Base-by-base conservation (phyloP, 2,329 filamentous ascomycete species). In the Ascochyta clinopodiicola region DNA sequence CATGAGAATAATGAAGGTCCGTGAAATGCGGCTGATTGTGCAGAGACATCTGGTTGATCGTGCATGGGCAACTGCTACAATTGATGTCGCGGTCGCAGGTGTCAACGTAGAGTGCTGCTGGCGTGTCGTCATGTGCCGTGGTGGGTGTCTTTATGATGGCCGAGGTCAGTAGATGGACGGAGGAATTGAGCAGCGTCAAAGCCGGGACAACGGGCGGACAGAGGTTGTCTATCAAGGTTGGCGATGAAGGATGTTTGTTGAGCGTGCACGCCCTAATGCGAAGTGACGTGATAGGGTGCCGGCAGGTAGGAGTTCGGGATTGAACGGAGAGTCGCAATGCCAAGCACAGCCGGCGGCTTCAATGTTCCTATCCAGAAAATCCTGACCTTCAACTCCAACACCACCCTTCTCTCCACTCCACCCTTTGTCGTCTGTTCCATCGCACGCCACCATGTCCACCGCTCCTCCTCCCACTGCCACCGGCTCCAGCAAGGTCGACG, bases 401-500 rank as follows among this genome's bases (percentile, higher is more conserved):
- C 59, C 57, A 59, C 49, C 62, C 57, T 53, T 50, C 56, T 67
- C 70, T 73, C 70, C 69, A 58, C 67, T 70, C 68, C 52, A 27
- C 56, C 60, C 47, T 53, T 57, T 49, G 50, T 67, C 57, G 54
- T 57, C 44, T 21, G 47, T 51, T 40, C 46, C 52, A 55, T 59
- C 55, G 54, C 32, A 36, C 49, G 31, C 42, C 55, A 53, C 40
- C 17, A 74, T 73, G 71, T 59, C 71, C 57, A 70, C 70, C 62
- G 52, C 60, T 53, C 67, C 76, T 61, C 79, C 80, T 51, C 77
- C 79, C 42, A 72, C 77, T 59, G 78, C 80, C 51, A 83, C 81
- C 57, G 78, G 80, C 75, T 81, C 79, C 66, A 65, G 70, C 67
- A 83, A 84, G 79, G 70, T 84, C 61, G 81, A 84, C 65, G 79